A percentile compares a stretch with the other conserved stretches of the same genome.
phyloP scores from a whole-genome alignment of 2,329 filamentous ascomycete genomes.

The Cladobotryum protrusum region DNA sequence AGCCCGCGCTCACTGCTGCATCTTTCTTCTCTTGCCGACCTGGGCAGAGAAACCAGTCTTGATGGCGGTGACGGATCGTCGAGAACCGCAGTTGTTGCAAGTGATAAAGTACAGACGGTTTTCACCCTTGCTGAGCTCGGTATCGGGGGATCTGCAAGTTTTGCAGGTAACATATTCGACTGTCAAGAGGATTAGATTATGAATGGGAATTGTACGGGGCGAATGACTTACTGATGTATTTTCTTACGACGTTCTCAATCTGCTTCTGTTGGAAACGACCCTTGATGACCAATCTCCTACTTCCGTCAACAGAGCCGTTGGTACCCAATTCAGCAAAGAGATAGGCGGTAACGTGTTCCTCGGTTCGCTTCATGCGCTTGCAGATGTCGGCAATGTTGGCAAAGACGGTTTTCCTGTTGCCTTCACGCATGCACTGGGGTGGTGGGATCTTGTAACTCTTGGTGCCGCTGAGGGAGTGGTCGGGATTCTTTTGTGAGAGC shows the following conservation, averaged over 20 bases:
- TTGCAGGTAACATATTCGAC: constrained; percentile 99
- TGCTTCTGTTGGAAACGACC: constrained; percentile 99
- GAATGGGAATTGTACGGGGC: background rate
- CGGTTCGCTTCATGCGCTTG: constrained; percentile 98
- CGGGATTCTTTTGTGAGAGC: constrained; percentile 92
- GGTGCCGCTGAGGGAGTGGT: constrained; percentile 79
- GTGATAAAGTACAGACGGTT: constrained; percentile 99
- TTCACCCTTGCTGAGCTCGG: constrained; percentile 96
- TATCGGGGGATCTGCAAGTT: constrained; percentile 91
- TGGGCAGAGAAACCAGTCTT: constrained; percentile 99
- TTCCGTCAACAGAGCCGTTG: constrained; percentile 89
- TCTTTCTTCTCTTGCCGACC: constrained; percentile 97
- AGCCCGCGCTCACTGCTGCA: constrained; percentile 55
- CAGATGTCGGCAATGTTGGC: constrained; percentile 98
- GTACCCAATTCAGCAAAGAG: constrained; percentile 98
- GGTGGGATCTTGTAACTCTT: constrained; percentile 99
- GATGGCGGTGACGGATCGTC: constrained; percentile 92
- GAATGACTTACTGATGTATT: constrained; percentile 74
- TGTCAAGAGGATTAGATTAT: constrained; percentile 22
- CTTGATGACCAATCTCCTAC: constrained; percentile 92
- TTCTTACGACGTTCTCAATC: constrained; percentile 92
- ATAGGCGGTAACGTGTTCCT: constrained; percentile 96
- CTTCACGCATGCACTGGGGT: constrained; percentile 97
- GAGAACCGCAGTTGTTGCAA: constrained; percentile 74
- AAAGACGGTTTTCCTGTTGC: constrained; percentile 99